Evolutionary conservation across 2,329 filamentous ascomycete genomes (phyloP).

Genomic region (Epichloe uncinata): DNA sequence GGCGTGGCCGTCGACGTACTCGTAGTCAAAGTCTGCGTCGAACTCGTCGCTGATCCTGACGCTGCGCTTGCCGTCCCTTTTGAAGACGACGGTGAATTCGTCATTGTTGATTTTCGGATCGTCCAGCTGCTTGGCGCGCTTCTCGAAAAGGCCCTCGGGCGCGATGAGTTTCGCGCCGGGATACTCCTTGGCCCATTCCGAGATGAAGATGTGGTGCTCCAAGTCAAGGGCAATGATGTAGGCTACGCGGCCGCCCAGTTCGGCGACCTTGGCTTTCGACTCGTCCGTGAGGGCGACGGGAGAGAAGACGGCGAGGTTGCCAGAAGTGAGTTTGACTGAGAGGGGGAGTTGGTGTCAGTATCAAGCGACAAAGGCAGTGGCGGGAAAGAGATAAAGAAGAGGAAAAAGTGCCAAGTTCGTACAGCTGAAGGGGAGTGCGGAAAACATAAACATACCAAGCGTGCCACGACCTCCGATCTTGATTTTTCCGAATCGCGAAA

Average conservation of each 20-base stretch:
- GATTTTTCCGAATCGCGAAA: slow-evolving; percentile 64
- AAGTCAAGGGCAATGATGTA: slow-evolving; percentile 83
- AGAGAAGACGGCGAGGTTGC: slow-evolving; percentile 77
- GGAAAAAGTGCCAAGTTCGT: too few relatives aligned
- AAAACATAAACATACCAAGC: slow-evolving; percentile 50
- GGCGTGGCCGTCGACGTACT: slow-evolving; percentile 65
- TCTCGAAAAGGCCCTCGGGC: slow-evolving; percentile 70
- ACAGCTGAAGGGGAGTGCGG: too few relatives aligned
- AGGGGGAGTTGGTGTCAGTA: neutral
- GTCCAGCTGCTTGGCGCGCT: slow-evolving; percentile 48
- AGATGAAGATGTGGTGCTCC: slow-evolving; percentile 91
- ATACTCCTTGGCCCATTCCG: slow-evolving; percentile 68
- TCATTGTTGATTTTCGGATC: slow-evolving; percentile 34
- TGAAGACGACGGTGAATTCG: slow-evolving; percentile 56
- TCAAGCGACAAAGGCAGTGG: neutral
- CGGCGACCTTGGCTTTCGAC: slow-evolving; percentile 48
- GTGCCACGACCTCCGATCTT: slow-evolving; percentile 82
- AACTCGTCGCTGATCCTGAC: slow-evolving; percentile 60
- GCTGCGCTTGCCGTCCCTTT: slow-evolving; percentile 35
- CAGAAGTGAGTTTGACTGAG: slow-evolving; percentile 63
- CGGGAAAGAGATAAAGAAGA: neutral
- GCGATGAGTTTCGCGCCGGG: slow-evolving; percentile 70
- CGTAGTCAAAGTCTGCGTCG: slow-evolving; percentile 71
- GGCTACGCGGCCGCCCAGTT: slow-evolving; percentile 54
- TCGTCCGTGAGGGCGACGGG: slow-evolving; percentile 74